Base-by-base conservation (phyloP, 148 eudicot species). In the Amaranthus cruentus region DNA sequence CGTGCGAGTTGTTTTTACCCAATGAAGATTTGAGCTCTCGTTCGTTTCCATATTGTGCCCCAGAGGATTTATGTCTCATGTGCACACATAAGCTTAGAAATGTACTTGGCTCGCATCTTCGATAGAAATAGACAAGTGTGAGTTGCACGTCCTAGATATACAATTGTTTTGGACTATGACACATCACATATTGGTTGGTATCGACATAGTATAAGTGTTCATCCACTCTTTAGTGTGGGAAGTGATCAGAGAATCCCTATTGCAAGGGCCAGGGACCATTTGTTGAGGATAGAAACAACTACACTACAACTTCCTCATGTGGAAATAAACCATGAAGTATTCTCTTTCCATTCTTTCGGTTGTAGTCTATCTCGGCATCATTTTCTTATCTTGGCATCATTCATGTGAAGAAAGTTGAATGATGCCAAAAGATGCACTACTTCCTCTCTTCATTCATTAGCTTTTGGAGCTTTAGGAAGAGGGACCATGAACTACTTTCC, bases 281-380 rank as follows among this genome's bases (percentile, higher is more conserved):
- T 8, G 38, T 28, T 60, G 9, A 5, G 58, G 12, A 7, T 8
- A 18, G 47, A 54, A n/a, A 28, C 38, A 28, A 28, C 38, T 28
- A 28, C 38, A 28, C 38, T 28, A 28, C 38, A 65, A 67, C 66
- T 57, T 67, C 56, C 55, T 75, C 50, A 38, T 57, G 72, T 75
- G 38, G 77, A 75, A 75, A 56, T 63, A 38, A 62, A 75, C 50
- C 14, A 63, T 43, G 14, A 15, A 4, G 47, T 10, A 47, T 18
- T 46, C 59, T 21, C 68, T 10, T 50, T 51, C 57, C 8, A 21
- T 44, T 59, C 52, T 28, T 28, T 48, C 15, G 9, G 13, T 56
- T 3, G 18, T 6, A 28, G 42, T 14, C 7, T 42, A 4, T 47
- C 63, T 70, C 70, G 46, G 63, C 64, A 55, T 61, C 9, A 38